Evolutionary conservation across 2,329 filamentous ascomycete species (phyloP).

Genomic region (Remersonia thermophila): DNA sequence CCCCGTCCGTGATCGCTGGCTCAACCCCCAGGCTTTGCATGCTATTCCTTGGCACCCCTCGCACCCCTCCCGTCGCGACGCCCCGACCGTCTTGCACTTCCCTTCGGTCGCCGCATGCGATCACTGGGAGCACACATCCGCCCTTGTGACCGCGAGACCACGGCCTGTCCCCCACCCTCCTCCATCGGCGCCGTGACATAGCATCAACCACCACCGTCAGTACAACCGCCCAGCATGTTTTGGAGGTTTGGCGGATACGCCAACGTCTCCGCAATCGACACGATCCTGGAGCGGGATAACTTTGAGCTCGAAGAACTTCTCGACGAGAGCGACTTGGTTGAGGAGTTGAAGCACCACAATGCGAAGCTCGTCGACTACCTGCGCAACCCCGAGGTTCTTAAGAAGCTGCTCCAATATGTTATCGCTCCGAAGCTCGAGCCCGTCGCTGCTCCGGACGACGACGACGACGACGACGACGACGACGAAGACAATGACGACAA

Average conservation of each 20-base stretch:
- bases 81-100: neutral
- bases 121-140: neutral
- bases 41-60: neutral
- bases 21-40: neutral
- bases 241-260: slow-evolving; percentile 99
- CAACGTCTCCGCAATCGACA: slow-evolving; percentile 93
- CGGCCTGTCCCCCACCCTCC: slow-evolving; percentile 1
- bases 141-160: neutral
- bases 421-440: slow-evolving; percentile 61
- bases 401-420: slow-evolving; percentile 82
- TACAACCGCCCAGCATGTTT: slow-evolving; percentile 63
- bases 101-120: slow-evolving; percentile 7
- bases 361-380: slow-evolving; percentile 94
- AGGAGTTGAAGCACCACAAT: slow-evolving; percentile 97
- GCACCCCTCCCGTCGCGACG: neutral
- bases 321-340: slow-evolving; percentile 90
- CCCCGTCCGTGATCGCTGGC: no score
- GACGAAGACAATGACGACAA: no score
- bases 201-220: slow-evolving; percentile 10
- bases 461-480: slow-evolving; percentile 38
- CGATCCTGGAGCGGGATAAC: slow-evolving; percentile 90
- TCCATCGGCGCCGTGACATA: slow-evolving; percentile 20
- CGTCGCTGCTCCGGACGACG: slow-evolving; percentile 38
- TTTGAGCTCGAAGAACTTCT: slow-evolving; percentile 92
- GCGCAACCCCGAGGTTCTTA: slow-evolving; percentile 72